A percentile compares a stretch with the other conserved stretches of the same genome.
Conservation (phyloP, 2,329 filamentous ascomycete genomes). For the Colletotrichum kahawae region DNA sequence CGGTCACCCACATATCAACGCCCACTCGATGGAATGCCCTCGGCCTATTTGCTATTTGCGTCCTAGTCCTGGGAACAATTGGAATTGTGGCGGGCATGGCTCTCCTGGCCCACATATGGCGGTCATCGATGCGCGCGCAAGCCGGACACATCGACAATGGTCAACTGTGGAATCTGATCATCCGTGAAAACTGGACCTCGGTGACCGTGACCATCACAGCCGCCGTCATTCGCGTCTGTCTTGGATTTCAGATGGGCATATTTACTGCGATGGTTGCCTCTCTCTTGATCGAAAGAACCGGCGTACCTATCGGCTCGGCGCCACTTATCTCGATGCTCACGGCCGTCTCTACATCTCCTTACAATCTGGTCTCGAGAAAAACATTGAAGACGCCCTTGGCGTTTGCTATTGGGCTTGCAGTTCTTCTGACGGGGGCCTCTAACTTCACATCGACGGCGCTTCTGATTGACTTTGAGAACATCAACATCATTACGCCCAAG, state of each 20-base stretch:
- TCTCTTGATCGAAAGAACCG: not conserved
- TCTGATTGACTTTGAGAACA: not conserved
- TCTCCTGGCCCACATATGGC: too few species aligned
- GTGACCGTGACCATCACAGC: not conserved
- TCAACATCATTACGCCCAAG: not conserved
- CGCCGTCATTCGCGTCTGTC: not conserved
- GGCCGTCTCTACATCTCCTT: not conserved
- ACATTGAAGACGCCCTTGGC: not conserved
- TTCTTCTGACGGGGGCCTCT: not conserved
- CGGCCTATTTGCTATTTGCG: too few species aligned
- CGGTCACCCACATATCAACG: too few species aligned
- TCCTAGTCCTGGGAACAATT: too few species aligned
- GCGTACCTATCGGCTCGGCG: not conserved
- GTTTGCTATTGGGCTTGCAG: not conserved
- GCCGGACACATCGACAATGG: not conserved
- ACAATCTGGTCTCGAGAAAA: not conserved
- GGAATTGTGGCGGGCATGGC: too few species aligned
- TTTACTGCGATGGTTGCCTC: not conserved
- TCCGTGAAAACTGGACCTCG: not conserved
- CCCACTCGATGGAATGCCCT: too few species aligned
- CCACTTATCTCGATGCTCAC: not conserved
- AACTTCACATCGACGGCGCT: not conserved
- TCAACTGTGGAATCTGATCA: not conserved
- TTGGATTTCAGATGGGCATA: not conserved
- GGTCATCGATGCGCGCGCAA: too few species aligned